Evolutionary conservation across 176 grass and related monocot genomes (phyloP).

Genomic region (Musa schizocarpa): DNA sequence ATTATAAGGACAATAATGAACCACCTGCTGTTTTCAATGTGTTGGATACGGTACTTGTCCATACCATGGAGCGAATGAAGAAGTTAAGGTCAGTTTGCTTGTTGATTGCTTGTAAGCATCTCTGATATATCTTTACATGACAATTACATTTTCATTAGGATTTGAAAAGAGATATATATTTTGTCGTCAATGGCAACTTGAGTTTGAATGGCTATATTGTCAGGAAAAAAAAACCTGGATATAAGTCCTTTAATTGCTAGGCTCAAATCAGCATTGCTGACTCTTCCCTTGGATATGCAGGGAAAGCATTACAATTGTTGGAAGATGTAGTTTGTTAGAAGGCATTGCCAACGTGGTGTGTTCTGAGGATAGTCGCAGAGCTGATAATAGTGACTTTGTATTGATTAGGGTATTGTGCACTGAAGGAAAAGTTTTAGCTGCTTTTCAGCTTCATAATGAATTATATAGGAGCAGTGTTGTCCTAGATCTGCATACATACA

Average conservation of each 20-base stretch:
- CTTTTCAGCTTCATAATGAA: slow-evolving; percentile 27
- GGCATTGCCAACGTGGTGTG: slow-evolving; percentile 25
- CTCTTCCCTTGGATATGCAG: slow-evolving; percentile 26
- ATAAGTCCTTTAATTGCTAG: not conserved
- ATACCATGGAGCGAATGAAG: slow-evolving; percentile 45
- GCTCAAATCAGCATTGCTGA: not conserved
- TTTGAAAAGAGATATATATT: no score
- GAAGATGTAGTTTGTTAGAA: slow-evolving; percentile 29
- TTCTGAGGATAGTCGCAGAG: slow-evolving; percentile 19
- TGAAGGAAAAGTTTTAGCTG: slow-evolving; percentile 27
- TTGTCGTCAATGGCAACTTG: no score
- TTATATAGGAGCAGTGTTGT: slow-evolving; percentile 11
- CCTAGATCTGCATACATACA: slow-evolving; percentile 36
- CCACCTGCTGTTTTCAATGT: slow-evolving; percentile 46
- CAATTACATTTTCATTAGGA: not conserved
- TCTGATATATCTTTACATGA: no score
- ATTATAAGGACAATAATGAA: slow-evolving; percentile 14
- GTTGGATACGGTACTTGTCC: slow-evolving; percentile 30
- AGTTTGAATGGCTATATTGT: no score
- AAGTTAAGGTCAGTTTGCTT: slow-evolving; percentile 29
- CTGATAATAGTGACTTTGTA: slow-evolving; percentile 25
- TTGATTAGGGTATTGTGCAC: slow-evolving; percentile 42
- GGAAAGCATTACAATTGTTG: slow-evolving; percentile 35
- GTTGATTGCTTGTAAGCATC: not conserved
- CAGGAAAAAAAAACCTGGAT: not conserved